These are phyloP conservation scores for Malus domestica DNA, from an alignment of 306 rosid genomes.

Conservation along the genomic window ASM211411v1 NC_041805.1:3457001-3457500, in stretches of 20 bases:
- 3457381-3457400: neutral
- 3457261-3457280: neutral
- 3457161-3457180: constrained; percentile 31
- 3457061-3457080: neutral
- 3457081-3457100: constrained; percentile 24
- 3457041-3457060: constrained; percentile 17
- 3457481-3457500: too few relatives aligned
- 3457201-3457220: constrained; percentile 21
- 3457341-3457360: constrained; percentile 38
- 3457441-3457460: too few relatives aligned
- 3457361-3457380: neutral
- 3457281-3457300: constrained; percentile 29
- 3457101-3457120: constrained; percentile 31
- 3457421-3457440: too few relatives aligned
- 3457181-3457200: constrained; percentile 29
- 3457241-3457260: constrained; percentile 33
- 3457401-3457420: too few relatives aligned
- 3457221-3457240: constrained; percentile 14
- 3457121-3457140: constrained; percentile 21
- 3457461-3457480: too few relatives aligned
- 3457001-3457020: neutral
- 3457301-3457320: constrained; percentile 27
- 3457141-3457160: constrained; percentile 20
- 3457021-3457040: constrained; percentile 1
- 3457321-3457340: constrained; percentile 21